Evolutionary conservation across 257 asterid genomes (phyloP), one percentile per base, ranked within the genome.

Genomic region (Ilex asprella): DNA sequence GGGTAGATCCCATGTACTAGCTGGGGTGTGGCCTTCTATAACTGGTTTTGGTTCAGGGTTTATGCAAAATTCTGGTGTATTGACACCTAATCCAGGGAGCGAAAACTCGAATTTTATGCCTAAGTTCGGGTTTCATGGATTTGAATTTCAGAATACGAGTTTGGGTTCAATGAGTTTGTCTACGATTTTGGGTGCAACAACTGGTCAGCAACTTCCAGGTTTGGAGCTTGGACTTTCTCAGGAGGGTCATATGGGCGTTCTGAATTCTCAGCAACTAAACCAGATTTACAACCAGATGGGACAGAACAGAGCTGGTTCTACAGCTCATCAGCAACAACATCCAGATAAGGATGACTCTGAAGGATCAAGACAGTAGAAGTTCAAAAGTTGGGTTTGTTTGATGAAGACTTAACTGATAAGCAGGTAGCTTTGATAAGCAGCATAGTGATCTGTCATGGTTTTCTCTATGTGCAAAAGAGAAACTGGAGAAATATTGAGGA

Each of bases 181-280:
- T 31, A 75, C 67, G 30, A 78, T 62, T 67, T 64, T 76, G 4
- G 64, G 66, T 29, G 66, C 61, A 35, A 59, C 27, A 21, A 21
- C 47, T 29, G 43, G 67, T 6, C 78, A 71, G 27, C 78, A 78
- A 31, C 30, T 76, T 52, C 94, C 94, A 2, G 95, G 89, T 14
- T 65, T 86, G 61, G 91, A 84, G 77, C 91, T 86, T n/a, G 95
- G 95, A 7, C 88, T 86, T 27, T 86, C 95, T 31, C 95, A 84
- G 7, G 95, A 84, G 30, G 86, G 84, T 7, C 82, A 76, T 49
- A 78, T 81, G 41, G 88, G 88, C 47, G 81, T 81, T 30, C 13
- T 83, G 4, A 84, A 76, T 75, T 66, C 76, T 30, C 91, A 86
- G 21, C 77, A 86, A 6, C 67, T 86, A 0, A 76, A 56, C 15